Evolutionary conservation across 768 basidiomycete species (phyloP).

Genomic region (Grammothele lineata): DNA sequence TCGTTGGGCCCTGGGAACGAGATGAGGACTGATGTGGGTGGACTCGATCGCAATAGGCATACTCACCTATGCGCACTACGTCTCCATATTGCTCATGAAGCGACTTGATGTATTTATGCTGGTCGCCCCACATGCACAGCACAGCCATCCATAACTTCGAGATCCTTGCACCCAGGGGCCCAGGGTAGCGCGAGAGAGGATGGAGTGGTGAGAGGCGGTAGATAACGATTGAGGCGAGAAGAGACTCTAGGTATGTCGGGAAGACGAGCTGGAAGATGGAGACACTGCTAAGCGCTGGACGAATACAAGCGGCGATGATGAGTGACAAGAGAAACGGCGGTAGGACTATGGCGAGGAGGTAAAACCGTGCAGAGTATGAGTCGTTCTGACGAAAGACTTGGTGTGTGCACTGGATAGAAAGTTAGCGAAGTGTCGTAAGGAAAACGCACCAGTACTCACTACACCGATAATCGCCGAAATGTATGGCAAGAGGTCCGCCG

Average conservation of each 20-base stretch:
- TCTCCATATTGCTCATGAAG: constrained; percentile 37
- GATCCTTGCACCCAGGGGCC: constrained; percentile 23
- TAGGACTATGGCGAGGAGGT: no score
- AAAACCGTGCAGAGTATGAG: no score
- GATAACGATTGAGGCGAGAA: neutral
- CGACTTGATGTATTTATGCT: constrained; percentile 24
- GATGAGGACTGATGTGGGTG: no score
- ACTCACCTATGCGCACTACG: constrained; percentile 33
- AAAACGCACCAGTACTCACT: no score
- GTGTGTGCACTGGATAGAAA: no score
- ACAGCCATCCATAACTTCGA: constrained; percentile 27
- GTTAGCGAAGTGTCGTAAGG: no score
- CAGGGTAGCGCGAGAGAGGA: constrained; percentile 13
- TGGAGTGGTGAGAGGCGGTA: constrained; percentile 17
- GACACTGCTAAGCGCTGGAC: neutral
- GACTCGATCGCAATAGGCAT: no score
- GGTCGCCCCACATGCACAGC: constrained; percentile 22
- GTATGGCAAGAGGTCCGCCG: no score
- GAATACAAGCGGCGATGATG: no score
- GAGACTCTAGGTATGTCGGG: neutral
- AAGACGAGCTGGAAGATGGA: neutral
- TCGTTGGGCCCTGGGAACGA: constrained; percentile 40
- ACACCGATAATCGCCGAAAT: no score
- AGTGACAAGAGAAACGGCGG: no score
- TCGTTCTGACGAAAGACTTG: no score